Evolutionary conservation across 257 asterid species (phyloP).

Genomic region (Rhazya stricta): DNA sequence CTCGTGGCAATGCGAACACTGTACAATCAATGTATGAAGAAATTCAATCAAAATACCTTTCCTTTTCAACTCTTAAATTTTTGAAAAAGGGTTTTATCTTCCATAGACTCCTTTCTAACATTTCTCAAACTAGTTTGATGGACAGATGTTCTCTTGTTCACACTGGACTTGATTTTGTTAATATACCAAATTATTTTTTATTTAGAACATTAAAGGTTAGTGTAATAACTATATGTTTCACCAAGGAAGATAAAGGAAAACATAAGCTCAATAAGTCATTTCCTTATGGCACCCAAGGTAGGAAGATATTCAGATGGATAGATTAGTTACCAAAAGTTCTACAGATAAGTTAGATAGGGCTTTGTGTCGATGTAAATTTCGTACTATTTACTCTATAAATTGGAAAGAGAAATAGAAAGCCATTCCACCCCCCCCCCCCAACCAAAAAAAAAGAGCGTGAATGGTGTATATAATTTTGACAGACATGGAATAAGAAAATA

Average conservation of each 20-base stretch:
- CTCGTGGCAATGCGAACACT: neutral
- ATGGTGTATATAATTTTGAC: neutral
- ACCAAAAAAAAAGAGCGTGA: too few relatives aligned
- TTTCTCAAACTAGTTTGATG: neutral
- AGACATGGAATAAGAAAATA: neutral
- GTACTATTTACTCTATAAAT: too few relatives aligned
- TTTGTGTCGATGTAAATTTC: neutral
- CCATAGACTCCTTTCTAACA: neutral
- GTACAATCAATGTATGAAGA: neutral
- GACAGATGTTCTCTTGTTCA: neutral
- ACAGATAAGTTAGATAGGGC: neutral
- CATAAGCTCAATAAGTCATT: neutral
- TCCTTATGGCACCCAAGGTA: neutral
- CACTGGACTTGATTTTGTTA: neutral
- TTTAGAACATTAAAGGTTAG: neutral
- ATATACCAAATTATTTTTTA: too few relatives aligned
- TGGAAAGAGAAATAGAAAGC: too few relatives aligned
- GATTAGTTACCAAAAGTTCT: neutral
- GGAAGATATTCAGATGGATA: neutral
- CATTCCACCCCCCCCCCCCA: too few relatives aligned
- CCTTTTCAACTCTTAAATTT: neutral
- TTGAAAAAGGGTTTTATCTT: neutral
- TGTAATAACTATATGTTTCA: neutral
- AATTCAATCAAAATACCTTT: neutral
- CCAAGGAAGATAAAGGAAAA: neutral